These are phyloP conservation scores for Dothistroma septosporum DNA, from an alignment of 2,329 filamentous ascomycete species.

Conservation along the genomic window DNA sequence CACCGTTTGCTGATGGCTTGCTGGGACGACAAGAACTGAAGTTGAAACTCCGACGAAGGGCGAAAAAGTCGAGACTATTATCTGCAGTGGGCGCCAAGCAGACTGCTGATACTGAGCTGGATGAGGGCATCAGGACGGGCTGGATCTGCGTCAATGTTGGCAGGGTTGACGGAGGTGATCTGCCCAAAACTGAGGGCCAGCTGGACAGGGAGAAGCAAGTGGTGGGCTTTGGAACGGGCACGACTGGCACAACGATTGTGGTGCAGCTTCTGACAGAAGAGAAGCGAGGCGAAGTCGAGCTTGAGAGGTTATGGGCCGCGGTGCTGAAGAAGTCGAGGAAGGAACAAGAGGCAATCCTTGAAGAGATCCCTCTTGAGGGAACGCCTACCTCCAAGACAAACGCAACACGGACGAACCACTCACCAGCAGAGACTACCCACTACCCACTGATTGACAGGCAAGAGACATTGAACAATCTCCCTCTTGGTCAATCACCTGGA, in stretches of 20 bases:
- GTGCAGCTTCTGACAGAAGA: slow-evolving; percentile 70
- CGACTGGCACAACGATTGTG: slow-evolving; percentile 58
- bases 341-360: slow-evolving; percentile 21
- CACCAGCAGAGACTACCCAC: not conserved
- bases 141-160: slow-evolving; percentile 96
- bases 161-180: slow-evolving; percentile 64
- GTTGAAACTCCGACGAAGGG: slow-evolving; percentile 74
- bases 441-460: not conserved
- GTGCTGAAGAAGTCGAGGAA: slow-evolving; percentile 25
- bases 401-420: not conserved
- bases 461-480: not conserved
- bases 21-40: slow-evolving; percentile 89
- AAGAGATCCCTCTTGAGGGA: not conserved
- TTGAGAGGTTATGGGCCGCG: slow-evolving; percentile 59
- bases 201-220: slow-evolving; percentile 51
- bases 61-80: slow-evolving; percentile 75
- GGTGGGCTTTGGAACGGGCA: slow-evolving; percentile 69
- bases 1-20: slow-evolving; percentile 78
- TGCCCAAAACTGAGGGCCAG: slow-evolving; percentile 44
- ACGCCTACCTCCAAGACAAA: slow-evolving; percentile 1
- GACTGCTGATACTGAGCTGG: slow-evolving; percentile 57
- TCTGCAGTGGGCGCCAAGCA: slow-evolving; percentile 61
- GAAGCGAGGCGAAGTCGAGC: slow-evolving; percentile 62
- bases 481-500: not conserved
- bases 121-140: slow-evolving; percentile 85